A percentile compares a stretch with the other conserved stretches of the same genome.
Conservation (phyloP, 106 monocot species). For the Apostasia ramifera region DNA sequence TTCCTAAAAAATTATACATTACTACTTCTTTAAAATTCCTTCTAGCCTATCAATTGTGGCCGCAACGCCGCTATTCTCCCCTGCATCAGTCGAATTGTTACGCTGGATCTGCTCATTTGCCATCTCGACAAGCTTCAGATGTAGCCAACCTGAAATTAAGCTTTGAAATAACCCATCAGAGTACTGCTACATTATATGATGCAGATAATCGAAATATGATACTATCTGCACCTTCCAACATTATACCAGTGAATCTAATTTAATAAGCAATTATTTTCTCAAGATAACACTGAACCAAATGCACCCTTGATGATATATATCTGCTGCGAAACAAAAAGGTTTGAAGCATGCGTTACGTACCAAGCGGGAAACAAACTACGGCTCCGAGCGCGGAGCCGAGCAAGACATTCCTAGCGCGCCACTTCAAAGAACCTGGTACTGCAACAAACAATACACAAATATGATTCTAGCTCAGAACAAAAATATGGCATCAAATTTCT, state of each 20-base stretch:
- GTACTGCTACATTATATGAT: too few relatives aligned
- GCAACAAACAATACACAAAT: constrained; percentile 1
- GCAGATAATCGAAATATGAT: too few relatives aligned
- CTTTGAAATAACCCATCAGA: background rate
- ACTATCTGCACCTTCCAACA: background rate
- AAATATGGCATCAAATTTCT: background rate
- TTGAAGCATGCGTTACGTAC: constrained; percentile 20
- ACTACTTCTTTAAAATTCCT: constrained; percentile 39
- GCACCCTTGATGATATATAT: too few relatives aligned
- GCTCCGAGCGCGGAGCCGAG: constrained; percentile 69
- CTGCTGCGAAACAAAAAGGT: background rate
- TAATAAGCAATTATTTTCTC: background rate
- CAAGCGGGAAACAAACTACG: constrained; percentile 74
- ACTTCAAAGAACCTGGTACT: constrained; percentile 67
- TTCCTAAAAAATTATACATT: too few relatives aligned
- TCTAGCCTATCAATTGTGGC: constrained; percentile 86
- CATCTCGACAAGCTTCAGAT: constrained; percentile 64
- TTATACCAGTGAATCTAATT: background rate
- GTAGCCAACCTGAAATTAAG: constrained; percentile 54
- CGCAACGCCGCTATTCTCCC: constrained; percentile 45
- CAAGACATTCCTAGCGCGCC: constrained; percentile 69
- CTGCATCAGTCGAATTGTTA: constrained; percentile 15
- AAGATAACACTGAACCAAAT: background rate
- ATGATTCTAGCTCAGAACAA: background rate
- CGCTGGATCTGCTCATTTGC: constrained; percentile 33